A percentile compares a stretch with the other conserved stretches of the same genome.
These are phyloP conservation scores for Beverwykella pulmonaria DNA, from an alignment of 495 filamentous ascomycete genomes.

Conservation along the genomic window DNA sequence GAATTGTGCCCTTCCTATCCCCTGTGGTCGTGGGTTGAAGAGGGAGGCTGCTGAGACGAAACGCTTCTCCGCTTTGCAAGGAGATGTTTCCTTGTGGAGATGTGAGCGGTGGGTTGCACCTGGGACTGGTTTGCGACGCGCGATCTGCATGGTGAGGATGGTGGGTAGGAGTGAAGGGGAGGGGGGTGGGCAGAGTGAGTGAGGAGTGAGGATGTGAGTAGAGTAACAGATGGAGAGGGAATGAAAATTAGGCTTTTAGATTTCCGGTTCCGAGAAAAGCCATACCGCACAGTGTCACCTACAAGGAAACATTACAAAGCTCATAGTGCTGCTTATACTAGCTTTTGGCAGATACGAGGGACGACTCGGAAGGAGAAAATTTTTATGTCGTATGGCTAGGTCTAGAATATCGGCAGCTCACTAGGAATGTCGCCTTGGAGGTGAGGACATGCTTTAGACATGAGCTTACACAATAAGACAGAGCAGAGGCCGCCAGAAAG, in stretches of 20 bases:
- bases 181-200: neutral
- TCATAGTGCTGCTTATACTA: too few species aligned
- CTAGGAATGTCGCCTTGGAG: too few species aligned
- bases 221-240: conserved; percentile 1
- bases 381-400: too few species aligned
- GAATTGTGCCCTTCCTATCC: neutral
- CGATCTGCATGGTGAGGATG: conserved; percentile 1
- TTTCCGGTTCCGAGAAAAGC: neutral
- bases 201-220: neutral
- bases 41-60: conserved; percentile 3
- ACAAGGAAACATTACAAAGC: too few species aligned
- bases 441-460: too few species aligned
- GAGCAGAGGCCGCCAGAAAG: too few species aligned
- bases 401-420: neutral
- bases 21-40: conserved; percentile 10
- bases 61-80: neutral
- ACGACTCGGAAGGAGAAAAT: too few species aligned
- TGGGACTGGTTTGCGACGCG: neutral
- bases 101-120: neutral
- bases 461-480: too few species aligned
- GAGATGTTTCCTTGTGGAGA: neutral
- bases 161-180: neutral
- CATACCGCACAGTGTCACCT: too few species aligned
- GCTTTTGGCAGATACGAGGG: too few species aligned
- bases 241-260: conserved; percentile 1